Base-by-base conservation (phyloP, 2,329 filamentous ascomycete genomes). In the Paraphoma chrysanthemicola region DNA sequence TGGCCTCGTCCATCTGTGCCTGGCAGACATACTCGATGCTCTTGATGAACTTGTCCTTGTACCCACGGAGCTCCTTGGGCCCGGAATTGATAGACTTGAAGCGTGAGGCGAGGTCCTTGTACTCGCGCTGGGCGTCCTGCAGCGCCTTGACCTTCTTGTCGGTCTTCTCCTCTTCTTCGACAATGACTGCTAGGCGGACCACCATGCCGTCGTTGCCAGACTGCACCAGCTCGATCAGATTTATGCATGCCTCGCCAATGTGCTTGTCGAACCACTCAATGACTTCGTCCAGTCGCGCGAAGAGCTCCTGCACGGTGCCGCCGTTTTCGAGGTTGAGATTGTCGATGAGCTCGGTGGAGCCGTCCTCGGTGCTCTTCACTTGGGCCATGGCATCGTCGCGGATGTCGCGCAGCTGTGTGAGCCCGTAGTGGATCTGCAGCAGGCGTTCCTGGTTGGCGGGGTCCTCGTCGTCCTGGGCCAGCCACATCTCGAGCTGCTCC, bases 221-320 rank as follows among this genome's bases (percentile, higher is more conserved):
- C 67, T 95, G 88, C 23, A 99, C 88, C 36, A 98, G 83, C 60
- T 89, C 90, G 67, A 99, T 95, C 56, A 99, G 82, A 71, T 95
- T 97, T 77, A 96, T 86, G 60, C 93, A 96, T 45, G 96, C 88
- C 18, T 90, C 86, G 6, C 92, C 93, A 56, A 99, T 86, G 78
- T 98, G 93, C 74, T 96, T 93, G 78, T 99, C 94, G 72, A 99
- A 99, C 89, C 91, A 93, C 64, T 93, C 91, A 61, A 99, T 89
- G 17, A 93, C 90, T 53, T 91, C 89, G 78, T 98, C 93, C 53
- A 99, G 80, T 17, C 90, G 86, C 54, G 89, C 84, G 76, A 99
- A 99, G 78, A 96, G 94, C 75, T 97, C 93, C 70, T 93, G 88
- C 48, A 99, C 80, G 2, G 94, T 98, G 48, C 86, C 86, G 9